Evolutionary conservation across 805 yeast genomes (phyloP).

Genomic region (Myxozyma kluyveri): DNA sequence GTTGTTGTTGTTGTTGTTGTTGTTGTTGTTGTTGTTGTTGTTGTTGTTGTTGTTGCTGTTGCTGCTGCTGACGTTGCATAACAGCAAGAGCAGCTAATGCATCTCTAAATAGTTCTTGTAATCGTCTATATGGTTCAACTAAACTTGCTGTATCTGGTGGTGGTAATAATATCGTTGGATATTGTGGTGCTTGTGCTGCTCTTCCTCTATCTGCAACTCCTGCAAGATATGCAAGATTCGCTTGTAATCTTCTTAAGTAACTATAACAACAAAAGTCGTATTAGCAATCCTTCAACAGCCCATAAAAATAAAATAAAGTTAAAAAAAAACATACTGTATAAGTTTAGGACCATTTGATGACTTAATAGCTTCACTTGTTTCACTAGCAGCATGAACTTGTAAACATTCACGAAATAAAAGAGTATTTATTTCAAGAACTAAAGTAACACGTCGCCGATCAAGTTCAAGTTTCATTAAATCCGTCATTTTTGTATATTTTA

Average conservation of each 20-base stretch:
- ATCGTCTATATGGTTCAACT: constrained; percentile 35
- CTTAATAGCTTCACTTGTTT: constrained; percentile 10
- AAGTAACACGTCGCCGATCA: constrained; percentile 34
- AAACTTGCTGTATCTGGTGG: constrained; percentile 37
- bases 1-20: constrained; percentile 29
- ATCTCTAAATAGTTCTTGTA: constrained; percentile 38
- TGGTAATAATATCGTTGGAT: constrained; percentile 37
- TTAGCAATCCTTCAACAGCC: not conserved
- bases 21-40: constrained; percentile 29
- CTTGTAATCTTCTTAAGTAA: constrained; percentile 39
- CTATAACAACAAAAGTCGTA: constrained; percentile 1
- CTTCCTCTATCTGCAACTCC: constrained; percentile 35
- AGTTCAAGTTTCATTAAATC: constrained; percentile 28
- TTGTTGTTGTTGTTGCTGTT: constrained; percentile 31
- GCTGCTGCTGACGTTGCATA: constrained; percentile 30
- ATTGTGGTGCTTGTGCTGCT: constrained; percentile 23
- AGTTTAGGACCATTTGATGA: constrained; percentile 29
- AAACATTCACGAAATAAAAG: constrained; percentile 34
- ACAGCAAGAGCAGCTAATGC: constrained; percentile 29
- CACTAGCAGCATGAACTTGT: constrained; percentile 13
- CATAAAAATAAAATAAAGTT: not conserved
- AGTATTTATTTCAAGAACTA: constrained; percentile 37
- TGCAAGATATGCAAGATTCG: constrained; percentile 39
- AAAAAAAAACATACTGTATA: constrained; percentile 14
- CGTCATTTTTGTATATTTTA: constrained; percentile 7